Base-by-base conservation (phyloP, 768 basidiomycete genomes). In the Tephrocybe sp. region DNA sequence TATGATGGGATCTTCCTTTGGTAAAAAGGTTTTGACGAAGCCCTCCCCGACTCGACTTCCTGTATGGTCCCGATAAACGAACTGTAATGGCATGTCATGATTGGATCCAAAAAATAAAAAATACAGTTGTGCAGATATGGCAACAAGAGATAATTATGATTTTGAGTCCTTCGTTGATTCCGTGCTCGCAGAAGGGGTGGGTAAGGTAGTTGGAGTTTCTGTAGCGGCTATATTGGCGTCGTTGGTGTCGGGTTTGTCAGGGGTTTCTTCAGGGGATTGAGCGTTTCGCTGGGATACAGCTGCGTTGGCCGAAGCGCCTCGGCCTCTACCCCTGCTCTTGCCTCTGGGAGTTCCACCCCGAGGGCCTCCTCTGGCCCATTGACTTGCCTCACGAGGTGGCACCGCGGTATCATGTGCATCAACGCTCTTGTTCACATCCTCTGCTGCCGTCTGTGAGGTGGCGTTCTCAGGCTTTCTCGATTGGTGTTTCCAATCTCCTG, bases 301-400 rank as follows among this genome's bases (percentile, higher is more conserved):
- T 44, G 45, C 16, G 19, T 36, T 37, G 12, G 19, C 36, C 25
- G 46, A 38, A 19, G 67, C 68, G 12, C 70, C 68, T 15, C 71
- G 67, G 5, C 70, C 70, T 24, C 72, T 67, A 3, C 68, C 70
- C 21, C 71, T 56, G 13, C 61, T 61, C 46, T 64, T 58, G 42
- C 61, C 56, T 57, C 67, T 60, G 24, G 55, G 56, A 18, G 64
- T 56, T 25, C 47, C 50, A 13, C 68, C 61, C 12, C 62, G 60
- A n/a, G 54, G 34, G 30, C 56, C 61, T 33, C 68, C 73, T 27
- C 70, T 65, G 13, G 56, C 54, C 58, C 61, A 65, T 25, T 52
- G 57, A 15, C 64, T 56, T 3, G 56, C 59, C 31, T 51, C 50
- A 19, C 39, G 50, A 34, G 24, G 30, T 10, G 49, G 44, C 39